Base-by-base conservation (phyloP, 2,329 filamentous ascomycete species). In the Bipolaris oryzae region DNA sequence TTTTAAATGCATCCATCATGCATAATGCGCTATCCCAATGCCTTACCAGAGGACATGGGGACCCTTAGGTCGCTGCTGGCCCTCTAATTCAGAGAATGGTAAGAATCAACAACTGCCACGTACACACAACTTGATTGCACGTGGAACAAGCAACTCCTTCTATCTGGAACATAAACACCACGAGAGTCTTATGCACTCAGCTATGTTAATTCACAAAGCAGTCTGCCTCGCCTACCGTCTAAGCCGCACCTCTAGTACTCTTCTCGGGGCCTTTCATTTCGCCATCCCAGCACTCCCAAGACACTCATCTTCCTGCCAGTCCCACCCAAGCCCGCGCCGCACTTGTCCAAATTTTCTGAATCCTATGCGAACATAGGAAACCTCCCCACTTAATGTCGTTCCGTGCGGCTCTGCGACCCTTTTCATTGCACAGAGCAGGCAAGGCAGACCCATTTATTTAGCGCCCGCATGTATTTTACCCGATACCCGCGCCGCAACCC, bases 401-500 rank as follows among this genome's bases (percentile, higher is more conserved):
- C 39, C 47, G 23, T 45, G 45, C 46, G 47, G 46, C 33, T 55
- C 52, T 50, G 25, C 10, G 18, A 45, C 34, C 3, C 6, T 37
- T 33, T 47, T 51, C 53, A 39, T 55, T 55, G 53, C 39, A 41
- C 47, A 15, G 21, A 11, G 25, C 39, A 11, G 41, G 25, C 48
- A 48, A 35, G 55, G 47, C 51, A 53, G 51, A 48, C 45, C 35
- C 25, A 20, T 38, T 53, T 35, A 18, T 35, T 37, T 37, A 37
- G 45, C 45, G 45, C 45, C 45, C 45, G 44, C 51, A 28, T 41
- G 28, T 25, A 53, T 38, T 61, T 43, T 60, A 55, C 42, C 52
- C 44, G 53, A 52, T 48, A 50, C 60, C 44, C 20, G 23, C 49
- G 52, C 59, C 56, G 46, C 56, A 57, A 49, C 60, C 54, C 53